phyloP scores from a whole-genome alignment of 1,139 yeast species.

The Pichia sp. region DNA sequence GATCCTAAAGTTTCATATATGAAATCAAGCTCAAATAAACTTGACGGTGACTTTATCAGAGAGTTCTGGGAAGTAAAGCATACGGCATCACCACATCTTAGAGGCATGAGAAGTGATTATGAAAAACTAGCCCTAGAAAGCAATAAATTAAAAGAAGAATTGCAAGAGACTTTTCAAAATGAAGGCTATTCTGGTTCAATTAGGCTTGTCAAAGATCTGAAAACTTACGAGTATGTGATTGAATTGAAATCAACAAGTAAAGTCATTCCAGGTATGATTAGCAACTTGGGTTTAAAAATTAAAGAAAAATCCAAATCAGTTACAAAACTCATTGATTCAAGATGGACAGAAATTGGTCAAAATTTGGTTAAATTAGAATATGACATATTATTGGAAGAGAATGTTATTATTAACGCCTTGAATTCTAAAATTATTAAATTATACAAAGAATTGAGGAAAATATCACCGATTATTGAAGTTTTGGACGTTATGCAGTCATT shows the following conservation, averaged over 20 bases:
- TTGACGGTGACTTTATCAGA: conserved; percentile 24
- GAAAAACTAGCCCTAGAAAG: conserved; percentile 31
- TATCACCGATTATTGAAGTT: conserved; percentile 47
- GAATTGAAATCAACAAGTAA: conserved; percentile 28
- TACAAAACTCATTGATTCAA: conserved; percentile 23
- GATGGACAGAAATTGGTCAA: conserved; percentile 35
- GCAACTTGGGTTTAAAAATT: conserved; percentile 13
- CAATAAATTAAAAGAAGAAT: conserved; percentile 19
- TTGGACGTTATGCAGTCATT: conserved; percentile 73
- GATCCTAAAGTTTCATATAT: conserved; percentile 19
- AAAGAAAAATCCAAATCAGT: conserved; percentile 25
- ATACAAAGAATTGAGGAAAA: conserved; percentile 38
- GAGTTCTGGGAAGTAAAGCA: conserved; percentile 24
- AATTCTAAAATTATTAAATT: conserved; percentile 36
- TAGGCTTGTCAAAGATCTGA: conserved; percentile 22
- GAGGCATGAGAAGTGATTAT: conserved; percentile 28
- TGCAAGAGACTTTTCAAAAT: conserved; percentile 25
- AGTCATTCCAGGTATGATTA: conserved; percentile 16
- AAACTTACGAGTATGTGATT: conserved; percentile 24
- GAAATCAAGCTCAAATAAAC: conserved; percentile 16
- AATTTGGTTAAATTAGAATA: conserved; percentile 21
- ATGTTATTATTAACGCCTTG: conserved; percentile 38
- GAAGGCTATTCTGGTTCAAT: conserved; percentile 25
- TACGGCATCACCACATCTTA: conserved; percentile 22
- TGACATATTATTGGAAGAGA: conserved; percentile 38